Evolutionary conservation across 805 yeast species (phyloP), one percentile per base, ranked within the genome.

Genomic region (Brettanomyces custersianus): DNA sequence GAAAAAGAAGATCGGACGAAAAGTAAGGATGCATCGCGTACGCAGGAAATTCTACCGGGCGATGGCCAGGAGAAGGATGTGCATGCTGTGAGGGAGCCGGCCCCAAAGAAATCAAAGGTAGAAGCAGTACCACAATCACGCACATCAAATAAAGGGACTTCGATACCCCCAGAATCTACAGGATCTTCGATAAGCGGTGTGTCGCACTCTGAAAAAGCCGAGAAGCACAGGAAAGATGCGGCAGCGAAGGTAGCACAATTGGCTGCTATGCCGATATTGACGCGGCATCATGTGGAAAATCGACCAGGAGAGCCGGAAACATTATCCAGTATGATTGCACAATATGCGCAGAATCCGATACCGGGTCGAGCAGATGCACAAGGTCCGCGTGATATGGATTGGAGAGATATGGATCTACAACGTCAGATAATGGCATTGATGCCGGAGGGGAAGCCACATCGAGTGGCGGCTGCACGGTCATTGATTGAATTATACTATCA

Each of bases 401-500:
- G 60, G 18, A 51, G 59, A 13, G 60, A 63, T 34, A 51, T 62
- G 5, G 72, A 72, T 39, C 57, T 66, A 6, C 59, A 60, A 23
- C 68, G 72, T 21, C 49, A 68, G 1, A 50, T 70, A 34, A 65
- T 66, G 18, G 50, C 73, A 38, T 35, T 73, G 6, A 59, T 72
- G 63, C 73, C 73, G 12, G 77, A 71, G 32, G 54, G 48, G 2
- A 54, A 65, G 16, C 81, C 81, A 1, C 70, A 74, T 5, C 71
- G 69, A 42, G 62, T 74, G 8, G 65, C 77, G 0, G 74, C 72
- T 32, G 68, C 76, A 4, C 60, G 75, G 6, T 80, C 96, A 1
- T 63, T 90, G 41, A 84, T 95, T 0, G 96, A 92, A 49, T 60
- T 90, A 21, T 84, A 82, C 50, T 87, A 86, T 49, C 70, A 84